A percentile compares a stretch with the other conserved stretches of the same genome.
These are phyloP conservation scores for Melocanna baccifera DNA, from an alignment of 176 grass and related monocot species.

Conservation along the genomic window DNA sequence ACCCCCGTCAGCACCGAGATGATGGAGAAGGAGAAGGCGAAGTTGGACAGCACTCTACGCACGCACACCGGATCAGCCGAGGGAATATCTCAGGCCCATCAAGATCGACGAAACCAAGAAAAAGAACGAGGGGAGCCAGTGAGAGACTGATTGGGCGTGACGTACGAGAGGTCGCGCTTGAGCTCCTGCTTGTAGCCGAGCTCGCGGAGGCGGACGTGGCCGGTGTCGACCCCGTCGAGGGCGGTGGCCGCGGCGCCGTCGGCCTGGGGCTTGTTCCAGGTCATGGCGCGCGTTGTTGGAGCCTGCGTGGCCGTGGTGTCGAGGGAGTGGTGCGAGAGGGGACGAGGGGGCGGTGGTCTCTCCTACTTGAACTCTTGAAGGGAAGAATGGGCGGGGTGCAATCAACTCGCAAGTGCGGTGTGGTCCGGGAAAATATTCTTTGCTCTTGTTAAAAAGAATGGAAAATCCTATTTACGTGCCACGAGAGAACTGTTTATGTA, in stretches of 20 bases:
- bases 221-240: conserved; percentile 37
- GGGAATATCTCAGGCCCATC: not conserved
- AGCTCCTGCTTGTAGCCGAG: conserved; percentile 97
- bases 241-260: not conserved
- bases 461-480: no score
- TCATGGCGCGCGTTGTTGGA: conserved; percentile 9
- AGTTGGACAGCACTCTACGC: conserved; percentile 73
- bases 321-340: not conserved
- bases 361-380: no score
- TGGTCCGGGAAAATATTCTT: no score
- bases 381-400: no score
- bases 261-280: conserved; percentile 28
- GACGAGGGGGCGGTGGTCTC: not conserved
- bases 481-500: no score
- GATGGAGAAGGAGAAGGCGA: conserved; percentile 94
- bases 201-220: conserved; percentile 58
- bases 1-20: conserved; percentile 92
- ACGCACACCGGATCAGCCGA: not conserved
- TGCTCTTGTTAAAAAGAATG: no score
- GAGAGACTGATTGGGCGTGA: not conserved
- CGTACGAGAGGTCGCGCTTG: conserved; percentile 89
- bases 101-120: not conserved
- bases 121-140: not conserved
- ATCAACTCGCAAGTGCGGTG: no score
- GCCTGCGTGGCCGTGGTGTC: not conserved